Evolutionary conservation across 2,329 filamentous ascomycete species (phyloP), one percentile per base, ranked within the genome.

Genomic region (Claviceps digitariae): DNA sequence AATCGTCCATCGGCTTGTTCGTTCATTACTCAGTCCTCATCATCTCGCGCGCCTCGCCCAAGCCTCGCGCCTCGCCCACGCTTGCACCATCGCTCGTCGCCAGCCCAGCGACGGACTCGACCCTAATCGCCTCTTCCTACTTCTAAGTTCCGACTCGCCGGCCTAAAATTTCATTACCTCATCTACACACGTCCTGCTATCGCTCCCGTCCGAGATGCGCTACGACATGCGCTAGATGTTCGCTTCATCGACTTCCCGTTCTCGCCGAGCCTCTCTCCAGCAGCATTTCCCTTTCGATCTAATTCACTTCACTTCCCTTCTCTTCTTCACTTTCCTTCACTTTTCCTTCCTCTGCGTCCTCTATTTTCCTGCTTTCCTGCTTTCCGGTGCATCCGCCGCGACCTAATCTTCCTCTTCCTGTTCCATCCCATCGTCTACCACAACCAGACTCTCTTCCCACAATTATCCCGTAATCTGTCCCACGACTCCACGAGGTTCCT

Each of bases 211-310:
- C 52, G 49, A 49, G n/a, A 49, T 54, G 54, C 54, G 48, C 54
- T 31, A 50, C 52, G 49, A 31, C 40, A 20, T 52, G 48, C 54
- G 44, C 52, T 54, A 50, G 38, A 47, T 34, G 23, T 21, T 23
- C 45, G 9, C 48, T 31, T 34, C 29, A 36, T 51, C 54, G 48
- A 46, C 20, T 48, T 52, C 44, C 31, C 31, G 13, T 36, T 36
- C 43, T 46, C 47, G 51, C 54, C 54, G 54, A 56, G 54, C 54
- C 36, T 56, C 52, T 54, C 54, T 54, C 50, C 54, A 56, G 54
- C 54, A 56, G 54, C 50, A 48, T 54, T 47, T 50, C 46, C 54
- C 48, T 47, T 50, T 23, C 40, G 25, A n/a, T 48, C 51, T 21
- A 23, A 31, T 29, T 38, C 46, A 47, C 27, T 47, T 45, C 31